Percentiles rank a stretch among this genome's conserved stretches.
Conservation (phyloP, 805 yeast species). For the Yarrowia hollandica region DNA sequence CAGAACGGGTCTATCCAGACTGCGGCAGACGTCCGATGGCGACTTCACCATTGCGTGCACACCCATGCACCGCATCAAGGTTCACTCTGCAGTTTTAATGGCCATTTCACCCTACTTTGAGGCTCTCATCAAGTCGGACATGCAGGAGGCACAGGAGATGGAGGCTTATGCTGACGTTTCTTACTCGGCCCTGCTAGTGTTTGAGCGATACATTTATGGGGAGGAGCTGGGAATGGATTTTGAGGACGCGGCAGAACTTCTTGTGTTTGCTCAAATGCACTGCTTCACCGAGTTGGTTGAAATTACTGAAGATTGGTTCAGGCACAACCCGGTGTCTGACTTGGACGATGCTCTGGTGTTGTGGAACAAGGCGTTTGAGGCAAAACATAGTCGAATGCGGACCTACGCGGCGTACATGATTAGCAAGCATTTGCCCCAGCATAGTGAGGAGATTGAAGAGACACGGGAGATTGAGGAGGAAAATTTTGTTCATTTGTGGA, state of each 20-base stretch:
- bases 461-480: neutral
- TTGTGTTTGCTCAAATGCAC: neutral
- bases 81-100: neutral
- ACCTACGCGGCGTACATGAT: too few species aligned
- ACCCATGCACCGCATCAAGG: too few species aligned
- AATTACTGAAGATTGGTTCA: neutral
- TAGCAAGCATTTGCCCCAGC: neutral
- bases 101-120: neutral
- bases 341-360: neutral
- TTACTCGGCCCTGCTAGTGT: neutral
- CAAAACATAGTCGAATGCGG: neutral
- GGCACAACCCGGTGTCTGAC: neutral
- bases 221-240: neutral
- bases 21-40: neutral
- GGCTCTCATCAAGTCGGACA: neutral
- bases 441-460: neutral
- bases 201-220: neutral
- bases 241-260: neutral
- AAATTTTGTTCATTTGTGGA: neutral
- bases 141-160: neutral
- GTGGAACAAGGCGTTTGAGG: neutral
- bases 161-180: neutral
- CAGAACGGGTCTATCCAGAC: neutral
- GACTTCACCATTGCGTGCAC: neutral
- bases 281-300: neutral